These are phyloP conservation scores for Trametes cingulata DNA, from an alignment of 768 basidiomycete species.

Conservation along the genomic window DNA sequence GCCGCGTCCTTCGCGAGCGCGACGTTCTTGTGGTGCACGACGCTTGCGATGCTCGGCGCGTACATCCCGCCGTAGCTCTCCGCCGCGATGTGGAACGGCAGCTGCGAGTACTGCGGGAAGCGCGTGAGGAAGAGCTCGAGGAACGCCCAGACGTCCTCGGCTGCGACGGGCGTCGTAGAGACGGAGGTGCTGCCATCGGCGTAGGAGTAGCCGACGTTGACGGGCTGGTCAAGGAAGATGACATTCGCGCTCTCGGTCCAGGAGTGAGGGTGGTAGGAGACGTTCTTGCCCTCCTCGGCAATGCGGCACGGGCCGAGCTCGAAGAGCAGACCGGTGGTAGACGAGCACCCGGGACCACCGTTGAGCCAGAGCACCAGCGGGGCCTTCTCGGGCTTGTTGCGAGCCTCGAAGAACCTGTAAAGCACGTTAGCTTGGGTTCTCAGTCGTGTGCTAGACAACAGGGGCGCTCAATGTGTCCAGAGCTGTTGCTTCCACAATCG, in stretches of 20 bases:
- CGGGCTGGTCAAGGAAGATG: slow-evolving; percentile 78
- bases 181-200: slow-evolving; percentile 73
- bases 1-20: slow-evolving; percentile 33
- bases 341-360: slow-evolving; percentile 54
- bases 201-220: slow-evolving; percentile 91
- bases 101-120: slow-evolving; percentile 69
- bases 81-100: slow-evolving; percentile 77
- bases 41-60: slow-evolving; percentile 81
- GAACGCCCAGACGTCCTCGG: slow-evolving; percentile 88
- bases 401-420: slow-evolving; percentile 85
- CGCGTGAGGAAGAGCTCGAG: slow-evolving; percentile 76
- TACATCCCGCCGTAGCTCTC: slow-evolving; percentile 78
- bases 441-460: no score
- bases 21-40: slow-evolving; percentile 80
- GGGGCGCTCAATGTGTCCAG: no score
- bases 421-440: not conserved
- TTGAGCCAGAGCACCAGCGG: slow-evolving; percentile 93
- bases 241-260: slow-evolving; percentile 85
- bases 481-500: no score
- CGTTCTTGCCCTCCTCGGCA: slow-evolving; percentile 65
- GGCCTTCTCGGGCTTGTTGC: slow-evolving; percentile 68
- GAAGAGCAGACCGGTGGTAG: slow-evolving; percentile 77
- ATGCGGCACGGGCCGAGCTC: slow-evolving; percentile 90
- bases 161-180: slow-evolving; percentile 80
- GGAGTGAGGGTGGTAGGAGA: slow-evolving; percentile 72